Percentiles rank a stretch among this genome's conserved stretches.
Conservation (phyloP, 805 yeast genomes). For the Ogataea kodamae region DNA sequence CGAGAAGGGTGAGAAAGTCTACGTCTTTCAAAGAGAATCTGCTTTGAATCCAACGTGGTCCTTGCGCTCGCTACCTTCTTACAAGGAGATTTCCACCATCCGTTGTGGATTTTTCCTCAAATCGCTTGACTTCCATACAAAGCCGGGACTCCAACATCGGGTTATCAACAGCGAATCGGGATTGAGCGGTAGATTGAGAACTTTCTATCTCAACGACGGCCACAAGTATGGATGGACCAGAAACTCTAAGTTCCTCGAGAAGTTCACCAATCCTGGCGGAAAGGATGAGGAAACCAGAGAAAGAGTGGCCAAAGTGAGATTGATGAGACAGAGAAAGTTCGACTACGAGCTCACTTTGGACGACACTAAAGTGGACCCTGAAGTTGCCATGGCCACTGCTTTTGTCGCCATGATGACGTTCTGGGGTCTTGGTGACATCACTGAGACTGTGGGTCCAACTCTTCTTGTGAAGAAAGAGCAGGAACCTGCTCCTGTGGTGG, state of each 20-base stretch:
- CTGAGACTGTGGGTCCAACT: constrained; percentile 54
- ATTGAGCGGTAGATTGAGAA: constrained; percentile 38
- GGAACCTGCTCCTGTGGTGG: constrained; percentile 9
- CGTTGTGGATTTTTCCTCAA: constrained; percentile 45
- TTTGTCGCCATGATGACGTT: constrained; percentile 63
- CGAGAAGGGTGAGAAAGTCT: constrained; percentile 38
- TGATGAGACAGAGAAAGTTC: constrained; percentile 55
- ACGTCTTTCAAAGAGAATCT: constrained; percentile 50
- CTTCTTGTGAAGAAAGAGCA: constrained; percentile 14
- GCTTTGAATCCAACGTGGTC: constrained; percentile 50
- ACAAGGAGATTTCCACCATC: constrained; percentile 48
- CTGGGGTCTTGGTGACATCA: constrained; percentile 57
- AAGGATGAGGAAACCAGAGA: constrained; percentile 52
- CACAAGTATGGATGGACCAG: constrained; percentile 54
- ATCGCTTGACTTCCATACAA: constrained; percentile 47
- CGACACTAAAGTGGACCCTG: constrained; percentile 43
- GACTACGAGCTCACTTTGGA: constrained; percentile 59
- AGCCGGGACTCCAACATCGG: constrained; percentile 43
- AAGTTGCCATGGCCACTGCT: constrained; percentile 55
- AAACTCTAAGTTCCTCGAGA: constrained; percentile 49
- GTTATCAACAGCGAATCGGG: constrained; percentile 38
- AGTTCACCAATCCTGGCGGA: constrained; percentile 52
- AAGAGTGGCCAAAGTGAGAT: constrained; percentile 51
- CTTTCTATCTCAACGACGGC: constrained; percentile 52
- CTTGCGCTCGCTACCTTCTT: constrained; percentile 41